Evolutionary conservation across 768 basidiomycete species (phyloP).

Genomic region (Scleroderma citrinum): DNA sequence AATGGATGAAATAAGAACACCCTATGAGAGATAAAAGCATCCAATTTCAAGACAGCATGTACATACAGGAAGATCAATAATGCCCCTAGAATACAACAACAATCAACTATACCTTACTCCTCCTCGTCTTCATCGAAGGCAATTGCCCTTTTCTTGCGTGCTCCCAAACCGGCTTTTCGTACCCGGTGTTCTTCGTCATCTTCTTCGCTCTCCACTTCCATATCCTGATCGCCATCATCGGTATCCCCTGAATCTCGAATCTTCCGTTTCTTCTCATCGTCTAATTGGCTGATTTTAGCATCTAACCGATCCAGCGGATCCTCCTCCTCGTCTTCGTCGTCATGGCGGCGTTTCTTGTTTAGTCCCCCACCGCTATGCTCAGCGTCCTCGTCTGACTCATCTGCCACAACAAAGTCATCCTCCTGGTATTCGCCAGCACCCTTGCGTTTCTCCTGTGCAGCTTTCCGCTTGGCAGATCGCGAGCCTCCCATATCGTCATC

Average conservation of each 20-base stretch:
- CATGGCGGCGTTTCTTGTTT: constrained; percentile 33
- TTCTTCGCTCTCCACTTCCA: constrained; percentile 71
- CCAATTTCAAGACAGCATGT: constrained; percentile 23
- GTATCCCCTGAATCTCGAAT: constrained; percentile 27
- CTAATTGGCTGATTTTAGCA: constrained; percentile 53
- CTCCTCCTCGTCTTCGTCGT: constrained; percentile 44
- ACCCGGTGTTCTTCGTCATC: constrained; percentile 69
- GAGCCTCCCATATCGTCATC: constrained; percentile 43
- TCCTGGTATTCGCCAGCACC: constrained; percentile 70
- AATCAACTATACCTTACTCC: constrained; percentile 31
- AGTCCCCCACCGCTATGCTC: constrained; percentile 32
- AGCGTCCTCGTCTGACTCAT: constrained; percentile 63
- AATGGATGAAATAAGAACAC: constrained; percentile 54
- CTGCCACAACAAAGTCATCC: constrained; percentile 82
- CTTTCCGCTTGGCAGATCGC: constrained; percentile 38
- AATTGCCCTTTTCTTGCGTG: constrained; percentile 53
- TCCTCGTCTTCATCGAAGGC: constrained; percentile 61
- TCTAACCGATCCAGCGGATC: constrained; percentile 68
- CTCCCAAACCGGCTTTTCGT: constrained; percentile 46
- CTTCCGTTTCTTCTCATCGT: constrained; percentile 45
- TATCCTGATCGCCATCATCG: constrained; percentile 40
- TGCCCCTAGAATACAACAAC: constrained; percentile 1
- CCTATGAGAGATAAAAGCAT: constrained; percentile 26
- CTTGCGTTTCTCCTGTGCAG: constrained; percentile 39
- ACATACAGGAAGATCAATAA: constrained; percentile 30